Percentiles rank a stretch among this genome's conserved stretches.
phyloP scores from a whole-genome alignment of 495 filamentous ascomycete species.

The Daldinia caldariorum region DNA sequence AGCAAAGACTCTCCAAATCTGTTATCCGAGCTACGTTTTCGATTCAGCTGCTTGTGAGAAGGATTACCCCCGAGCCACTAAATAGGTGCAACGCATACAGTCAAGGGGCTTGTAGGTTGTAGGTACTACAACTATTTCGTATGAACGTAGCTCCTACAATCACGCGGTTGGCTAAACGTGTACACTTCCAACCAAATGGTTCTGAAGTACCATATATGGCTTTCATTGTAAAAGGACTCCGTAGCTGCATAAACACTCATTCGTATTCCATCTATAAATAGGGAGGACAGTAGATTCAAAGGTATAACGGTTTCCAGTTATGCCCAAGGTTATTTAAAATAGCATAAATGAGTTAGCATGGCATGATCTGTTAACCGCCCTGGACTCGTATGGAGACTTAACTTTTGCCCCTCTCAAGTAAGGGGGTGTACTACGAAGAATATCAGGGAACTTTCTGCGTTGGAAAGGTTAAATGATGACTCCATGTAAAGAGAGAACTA shows the following conservation, averaged over 20 bases:
- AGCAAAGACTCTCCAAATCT: neutral
- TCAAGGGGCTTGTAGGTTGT: neutral
- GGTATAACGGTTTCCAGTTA: neutral
- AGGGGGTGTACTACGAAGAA: neutral
- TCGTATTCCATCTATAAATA: neutral
- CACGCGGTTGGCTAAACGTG: too few relatives aligned
- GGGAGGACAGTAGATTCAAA: neutral
- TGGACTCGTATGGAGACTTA: neutral
- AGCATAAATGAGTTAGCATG: neutral
- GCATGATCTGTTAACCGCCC: conserved; percentile 16
- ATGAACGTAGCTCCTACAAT: neutral
- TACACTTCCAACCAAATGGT: too few relatives aligned
- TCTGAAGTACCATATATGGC: neutral
- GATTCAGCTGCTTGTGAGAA: neutral
- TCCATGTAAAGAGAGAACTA: neutral
- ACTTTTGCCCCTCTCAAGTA: neutral
- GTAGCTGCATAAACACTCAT: neutral
- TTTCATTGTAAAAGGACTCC: too few relatives aligned
- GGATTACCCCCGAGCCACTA: neutral
- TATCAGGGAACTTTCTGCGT: neutral
- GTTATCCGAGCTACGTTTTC: neutral
- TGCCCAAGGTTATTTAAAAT: neutral
- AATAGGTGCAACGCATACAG: neutral
- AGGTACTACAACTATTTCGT: neutral
- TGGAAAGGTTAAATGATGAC: neutral